Conservation (phyloP, 306 rosid species). For the Parietaria judaica region DNA sequence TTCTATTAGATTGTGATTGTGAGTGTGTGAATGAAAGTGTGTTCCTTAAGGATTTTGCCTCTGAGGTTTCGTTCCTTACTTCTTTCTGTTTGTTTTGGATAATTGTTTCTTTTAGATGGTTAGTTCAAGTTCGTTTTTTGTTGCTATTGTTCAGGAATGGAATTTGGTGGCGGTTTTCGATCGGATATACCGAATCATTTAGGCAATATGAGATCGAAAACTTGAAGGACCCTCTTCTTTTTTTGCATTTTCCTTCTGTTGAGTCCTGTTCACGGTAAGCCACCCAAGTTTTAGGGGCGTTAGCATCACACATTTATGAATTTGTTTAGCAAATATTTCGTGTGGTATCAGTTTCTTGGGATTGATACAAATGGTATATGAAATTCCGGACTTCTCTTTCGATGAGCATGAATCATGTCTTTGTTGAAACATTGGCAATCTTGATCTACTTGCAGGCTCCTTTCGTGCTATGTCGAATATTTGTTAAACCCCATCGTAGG, state of each 20-base stretch:
- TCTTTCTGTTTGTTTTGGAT: neutral
- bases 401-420: neutral
- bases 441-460: constrained; percentile 34
- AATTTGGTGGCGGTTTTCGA: neutral
- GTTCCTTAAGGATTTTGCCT: neutral
- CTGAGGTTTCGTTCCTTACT: neutral
- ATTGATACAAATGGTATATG: too few species aligned
- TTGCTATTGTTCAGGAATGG: neutral
- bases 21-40: neutral
- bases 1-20: neutral
- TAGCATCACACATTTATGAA: too few species aligned
- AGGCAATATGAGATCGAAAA: neutral
- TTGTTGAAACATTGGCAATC: neutral
- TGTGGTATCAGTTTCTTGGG: too few species aligned
- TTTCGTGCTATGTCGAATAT: constrained; percentile 55
- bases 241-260: neutral
- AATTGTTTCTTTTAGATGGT: neutral
- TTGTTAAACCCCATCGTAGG: constrained; percentile 26
- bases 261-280: neutral
- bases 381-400: too few species aligned
- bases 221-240: neutral
- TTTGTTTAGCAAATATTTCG: neutral
- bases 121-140: neutral
- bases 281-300: neutral
- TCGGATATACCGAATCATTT: neutral